Evolutionary conservation across 1,139 yeast genomes (phyloP).

Genomic region (Blastobotrys raffinosifermentans): DNA sequence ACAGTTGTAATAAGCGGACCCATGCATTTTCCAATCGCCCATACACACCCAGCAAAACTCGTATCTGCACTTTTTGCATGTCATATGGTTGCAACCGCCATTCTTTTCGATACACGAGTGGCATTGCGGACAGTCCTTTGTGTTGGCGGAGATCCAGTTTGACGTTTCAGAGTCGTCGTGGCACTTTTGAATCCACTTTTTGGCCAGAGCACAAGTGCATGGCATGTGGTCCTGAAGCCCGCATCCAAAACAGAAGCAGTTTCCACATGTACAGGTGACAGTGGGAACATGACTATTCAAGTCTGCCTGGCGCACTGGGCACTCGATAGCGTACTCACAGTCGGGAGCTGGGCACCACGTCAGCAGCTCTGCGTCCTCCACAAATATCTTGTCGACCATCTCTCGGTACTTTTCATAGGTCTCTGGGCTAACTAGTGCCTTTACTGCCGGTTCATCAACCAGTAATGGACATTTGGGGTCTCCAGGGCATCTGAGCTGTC

Average conservation of each 20-base stretch:
- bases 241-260: conserved; percentile 78
- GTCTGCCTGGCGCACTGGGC: conserved; percentile 35
- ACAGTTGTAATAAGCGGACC: conserved; percentile 61
- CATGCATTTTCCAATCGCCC: conserved; percentile 73
- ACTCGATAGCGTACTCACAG: conserved; percentile 58
- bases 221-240: conserved; percentile 68
- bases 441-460: conserved; percentile 34
- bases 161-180: conserved; percentile 84
- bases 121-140: conserved; percentile 77
- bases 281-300: conserved; percentile 46
- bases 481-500: conserved; percentile 56
- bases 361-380: conserved; percentile 47
- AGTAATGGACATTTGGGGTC: conserved; percentile 34
- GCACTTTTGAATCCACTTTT: conserved; percentile 73
- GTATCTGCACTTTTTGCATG: conserved; percentile 66
- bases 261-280: conserved; percentile 62
- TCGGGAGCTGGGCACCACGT: conserved; percentile 89
- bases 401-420: conserved; percentile 23
- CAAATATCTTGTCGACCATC: conserved; percentile 38
- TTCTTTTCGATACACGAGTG: conserved; percentile 58
- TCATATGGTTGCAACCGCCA: conserved; percentile 97
- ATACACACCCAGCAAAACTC: conserved; percentile 95
- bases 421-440: conserved; percentile 31
- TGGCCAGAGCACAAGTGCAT: conserved; percentile 66
- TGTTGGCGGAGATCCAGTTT: conserved; percentile 84